These are phyloP conservation scores for Ophiostoma ips DNA, from an alignment of 2,329 filamentous ascomycete genomes.

Conservation along the genomic window DNA sequence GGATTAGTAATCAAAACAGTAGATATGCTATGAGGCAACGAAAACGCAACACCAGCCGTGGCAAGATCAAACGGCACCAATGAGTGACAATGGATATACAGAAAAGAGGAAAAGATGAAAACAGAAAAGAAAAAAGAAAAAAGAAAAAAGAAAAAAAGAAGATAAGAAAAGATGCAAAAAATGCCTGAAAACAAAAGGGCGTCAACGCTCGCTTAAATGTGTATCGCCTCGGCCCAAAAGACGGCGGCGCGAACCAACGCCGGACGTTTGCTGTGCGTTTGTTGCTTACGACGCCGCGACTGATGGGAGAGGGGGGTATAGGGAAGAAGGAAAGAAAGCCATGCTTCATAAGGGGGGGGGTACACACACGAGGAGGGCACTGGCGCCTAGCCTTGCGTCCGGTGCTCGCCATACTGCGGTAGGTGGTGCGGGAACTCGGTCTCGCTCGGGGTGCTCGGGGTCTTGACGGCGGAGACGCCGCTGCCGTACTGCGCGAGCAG, in stretches of 20 bases:
- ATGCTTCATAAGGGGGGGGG: neutral
- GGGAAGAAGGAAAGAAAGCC: neutral
- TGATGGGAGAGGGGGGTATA: too few species aligned
- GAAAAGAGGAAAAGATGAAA: neutral
- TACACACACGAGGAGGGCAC: too few species aligned
- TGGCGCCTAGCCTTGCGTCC: neutral
- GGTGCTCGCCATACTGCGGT: constrained; percentile 4
- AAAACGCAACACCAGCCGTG: too few species aligned
- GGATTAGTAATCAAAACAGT: too few species aligned
- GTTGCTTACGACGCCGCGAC: neutral
- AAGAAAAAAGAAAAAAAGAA: neutral
- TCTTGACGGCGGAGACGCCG: constrained; percentile 4
- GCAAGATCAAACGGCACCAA: too few species aligned
- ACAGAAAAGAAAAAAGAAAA: neutral
- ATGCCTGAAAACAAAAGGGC: too few species aligned
- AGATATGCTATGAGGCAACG: neutral
- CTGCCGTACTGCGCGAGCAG: neutral
- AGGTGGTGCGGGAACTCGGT: constrained; percentile 6
- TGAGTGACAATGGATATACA: neutral
- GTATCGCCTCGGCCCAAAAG: too few species aligned
- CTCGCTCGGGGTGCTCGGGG: constrained; percentile 10
- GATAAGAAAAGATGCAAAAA: neutral
- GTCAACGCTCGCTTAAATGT: too few species aligned
- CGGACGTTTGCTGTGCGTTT: neutral
- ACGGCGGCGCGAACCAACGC: too few species aligned